Conservation (phyloP, 177 flowering plant species). For the Vitis hybrid region DNA sequence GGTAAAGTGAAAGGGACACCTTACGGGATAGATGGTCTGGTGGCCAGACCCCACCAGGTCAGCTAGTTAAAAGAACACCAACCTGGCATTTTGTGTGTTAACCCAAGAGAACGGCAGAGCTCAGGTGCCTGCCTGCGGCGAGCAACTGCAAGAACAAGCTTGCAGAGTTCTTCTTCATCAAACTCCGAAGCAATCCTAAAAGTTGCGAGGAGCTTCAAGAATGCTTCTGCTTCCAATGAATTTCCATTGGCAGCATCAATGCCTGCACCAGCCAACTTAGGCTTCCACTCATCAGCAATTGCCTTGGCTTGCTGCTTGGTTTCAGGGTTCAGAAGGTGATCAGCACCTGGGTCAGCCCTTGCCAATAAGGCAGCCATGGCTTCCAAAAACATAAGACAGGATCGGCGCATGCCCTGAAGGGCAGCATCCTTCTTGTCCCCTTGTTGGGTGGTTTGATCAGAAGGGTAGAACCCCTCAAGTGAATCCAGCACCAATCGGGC, state of each 20-base stretch:
- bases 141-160: conserved; percentile 67
- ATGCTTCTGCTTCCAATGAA: conserved; percentile 77
- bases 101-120: conserved; percentile 77
- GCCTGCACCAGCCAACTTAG: conserved; percentile 51
- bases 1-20: conserved; percentile 13
- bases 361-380: conserved; percentile 62
- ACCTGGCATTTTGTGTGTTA: conserved; percentile 81
- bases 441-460: conserved; percentile 39
- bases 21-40: conserved; percentile 18
- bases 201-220: conserved; percentile 69
- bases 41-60: conserved; percentile 34
- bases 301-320: conserved; percentile 74
- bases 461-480: conserved; percentile 63
- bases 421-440: conserved; percentile 48
- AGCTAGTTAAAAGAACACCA: conserved; percentile 50
- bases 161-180: conserved; percentile 79
- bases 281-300: conserved; percentile 78
- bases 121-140: conserved; percentile 65
- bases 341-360: conserved; percentile 46
- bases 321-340: conserved; percentile 55
- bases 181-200: conserved; percentile 79
- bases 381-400: conserved; percentile 60
- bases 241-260: conserved; percentile 56
- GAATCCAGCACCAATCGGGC: conserved; percentile 68
- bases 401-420: conserved; percentile 60